phyloP scores from a whole-genome alignment of 2,329 filamentous ascomycete genomes.

The Diplodia seriata region DNA sequence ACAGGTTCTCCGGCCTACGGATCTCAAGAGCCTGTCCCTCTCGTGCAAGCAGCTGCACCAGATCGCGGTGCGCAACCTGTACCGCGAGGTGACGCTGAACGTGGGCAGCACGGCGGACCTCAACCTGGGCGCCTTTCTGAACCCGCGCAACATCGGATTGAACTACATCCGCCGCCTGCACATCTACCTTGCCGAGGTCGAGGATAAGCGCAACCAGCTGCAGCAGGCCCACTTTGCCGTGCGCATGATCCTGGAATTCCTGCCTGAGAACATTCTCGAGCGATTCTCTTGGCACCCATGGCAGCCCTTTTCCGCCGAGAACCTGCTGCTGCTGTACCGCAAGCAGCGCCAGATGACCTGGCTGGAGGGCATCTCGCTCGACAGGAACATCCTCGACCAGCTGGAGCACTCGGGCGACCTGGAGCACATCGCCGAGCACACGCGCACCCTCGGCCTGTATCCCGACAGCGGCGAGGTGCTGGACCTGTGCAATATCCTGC shows the following conservation, averaged over 20 bases:
- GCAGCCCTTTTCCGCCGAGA: slow-evolving; percentile 56
- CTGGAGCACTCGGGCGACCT: slow-evolving; percentile 52
- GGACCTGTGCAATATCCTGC: slow-evolving; percentile 52
- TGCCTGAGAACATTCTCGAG: slow-evolving; percentile 57
- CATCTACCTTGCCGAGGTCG: slow-evolving; percentile 54
- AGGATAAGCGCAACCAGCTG: slow-evolving; percentile 54
- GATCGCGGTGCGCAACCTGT: slow-evolving; percentile 55
- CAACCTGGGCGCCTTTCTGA: slow-evolving; percentile 54
- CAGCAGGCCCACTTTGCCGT: slow-evolving; percentile 57
- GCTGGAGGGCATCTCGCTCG: slow-evolving; percentile 57
- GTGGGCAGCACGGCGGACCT: slow-evolving; percentile 54
- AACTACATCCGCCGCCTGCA: slow-evolving; percentile 54
- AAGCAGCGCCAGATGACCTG: slow-evolving; percentile 58
- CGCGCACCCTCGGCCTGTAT: slow-evolving; percentile 55
- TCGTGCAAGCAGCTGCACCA: slow-evolving; percentile 56
- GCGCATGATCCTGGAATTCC: slow-evolving; percentile 57
- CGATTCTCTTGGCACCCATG: slow-evolving; percentile 60
- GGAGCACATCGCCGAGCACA: slow-evolving; percentile 51
- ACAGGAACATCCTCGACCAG: slow-evolving; percentile 50
- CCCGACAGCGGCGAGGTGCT: slow-evolving; percentile 55
- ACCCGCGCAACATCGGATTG: slow-evolving; percentile 56
- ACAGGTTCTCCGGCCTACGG: slow-evolving; percentile 54
- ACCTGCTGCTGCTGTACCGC: slow-evolving; percentile 55
- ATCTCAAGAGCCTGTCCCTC: slow-evolving; percentile 57
- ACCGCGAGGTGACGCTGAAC: slow-evolving; percentile 56